Conservation (phyloP, 225 moss, liverwort and hornwort species). For the Marchantia paleacea region DNA sequence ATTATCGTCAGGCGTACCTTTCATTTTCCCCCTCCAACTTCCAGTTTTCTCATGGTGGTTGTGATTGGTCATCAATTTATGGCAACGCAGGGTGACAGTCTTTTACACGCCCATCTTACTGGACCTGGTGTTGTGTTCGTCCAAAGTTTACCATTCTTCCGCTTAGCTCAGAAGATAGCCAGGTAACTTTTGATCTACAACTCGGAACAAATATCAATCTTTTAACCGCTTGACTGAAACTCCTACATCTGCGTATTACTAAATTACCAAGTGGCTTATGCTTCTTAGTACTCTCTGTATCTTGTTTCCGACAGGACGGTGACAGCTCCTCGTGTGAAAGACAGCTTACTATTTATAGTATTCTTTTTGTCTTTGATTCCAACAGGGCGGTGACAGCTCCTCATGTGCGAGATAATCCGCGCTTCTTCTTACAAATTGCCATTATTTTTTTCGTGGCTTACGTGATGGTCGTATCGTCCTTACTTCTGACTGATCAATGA, state of each 20-base stretch:
- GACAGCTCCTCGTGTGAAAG: slow-evolving; percentile 32
- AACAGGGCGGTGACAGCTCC: slow-evolving; percentile 45
- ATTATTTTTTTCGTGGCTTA: slow-evolving; percentile 46
- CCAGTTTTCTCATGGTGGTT: background rate
- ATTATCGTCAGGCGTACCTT: background rate
- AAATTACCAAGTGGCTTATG: background rate
- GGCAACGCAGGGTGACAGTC: slow-evolving; percentile 33
- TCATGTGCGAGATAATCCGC: slow-evolving; percentile 50
- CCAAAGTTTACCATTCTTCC: slow-evolving; percentile 52
- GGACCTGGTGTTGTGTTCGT: slow-evolving; percentile 54
- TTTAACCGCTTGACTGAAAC: background rate
- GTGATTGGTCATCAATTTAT: background rate
- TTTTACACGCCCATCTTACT: slow-evolving; percentile 44
- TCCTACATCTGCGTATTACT: background rate
- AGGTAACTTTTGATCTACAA: slow-evolving; percentile 26
- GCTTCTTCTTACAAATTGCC: slow-evolving; percentile 48
- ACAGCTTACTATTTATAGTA: background rate
- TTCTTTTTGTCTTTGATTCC: slow-evolving; percentile 11
- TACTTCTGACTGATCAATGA: slow-evolving; percentile 39
- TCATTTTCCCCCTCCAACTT: background rate
- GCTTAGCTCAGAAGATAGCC: slow-evolving; percentile 44
- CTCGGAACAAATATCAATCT: background rate
- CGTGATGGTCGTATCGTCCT: slow-evolving; percentile 46
- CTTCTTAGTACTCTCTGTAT: background rate
- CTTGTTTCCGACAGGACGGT: slow-evolving; percentile 28